Percentiles rank a stretch among this genome's conserved stretches.
Evolutionary conservation across 75 land plant species (phyloP).

Genomic region (Pseudotsuga menziesii): DNA sequence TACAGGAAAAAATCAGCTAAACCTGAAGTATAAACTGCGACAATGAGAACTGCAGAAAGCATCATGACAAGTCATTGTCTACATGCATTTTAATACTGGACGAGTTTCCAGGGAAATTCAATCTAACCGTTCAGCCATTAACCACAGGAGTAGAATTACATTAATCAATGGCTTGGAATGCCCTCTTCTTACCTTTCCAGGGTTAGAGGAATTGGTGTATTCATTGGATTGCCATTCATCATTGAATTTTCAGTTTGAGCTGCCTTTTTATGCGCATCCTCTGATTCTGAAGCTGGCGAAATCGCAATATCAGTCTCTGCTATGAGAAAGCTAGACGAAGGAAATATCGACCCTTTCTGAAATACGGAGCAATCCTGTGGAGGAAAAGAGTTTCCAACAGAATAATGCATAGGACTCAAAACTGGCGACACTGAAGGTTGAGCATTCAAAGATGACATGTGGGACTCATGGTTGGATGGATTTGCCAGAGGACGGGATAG

Average conservation of each 20-base stretch:
- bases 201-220: background rate
- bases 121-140: background rate
- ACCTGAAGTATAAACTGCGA: background rate
- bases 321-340: background rate
- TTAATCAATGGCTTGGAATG: background rate
- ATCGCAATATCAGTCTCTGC: too few relatives aligned
- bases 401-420: background rate
- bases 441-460: background rate
- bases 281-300: too few relatives aligned
- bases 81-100: background rate
- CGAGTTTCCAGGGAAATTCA: background rate
- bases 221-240: background rate
- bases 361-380: background rate
- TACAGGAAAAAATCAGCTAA: constrained; percentile 52
- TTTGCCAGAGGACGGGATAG: too few relatives aligned
- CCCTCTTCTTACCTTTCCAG: background rate
- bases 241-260: background rate
- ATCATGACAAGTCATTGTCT: background rate
- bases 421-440: background rate
- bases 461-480: too few relatives aligned
- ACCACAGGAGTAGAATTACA: background rate
- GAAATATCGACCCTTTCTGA: background rate
- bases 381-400: background rate
- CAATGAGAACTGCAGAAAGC: background rate
- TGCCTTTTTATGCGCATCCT: background rate